Percentiles rank a stretch among this genome's conserved stretches.
Evolutionary conservation across 139 green algal species (phyloP).

Genomic region (Asterochloris erici): DNA sequence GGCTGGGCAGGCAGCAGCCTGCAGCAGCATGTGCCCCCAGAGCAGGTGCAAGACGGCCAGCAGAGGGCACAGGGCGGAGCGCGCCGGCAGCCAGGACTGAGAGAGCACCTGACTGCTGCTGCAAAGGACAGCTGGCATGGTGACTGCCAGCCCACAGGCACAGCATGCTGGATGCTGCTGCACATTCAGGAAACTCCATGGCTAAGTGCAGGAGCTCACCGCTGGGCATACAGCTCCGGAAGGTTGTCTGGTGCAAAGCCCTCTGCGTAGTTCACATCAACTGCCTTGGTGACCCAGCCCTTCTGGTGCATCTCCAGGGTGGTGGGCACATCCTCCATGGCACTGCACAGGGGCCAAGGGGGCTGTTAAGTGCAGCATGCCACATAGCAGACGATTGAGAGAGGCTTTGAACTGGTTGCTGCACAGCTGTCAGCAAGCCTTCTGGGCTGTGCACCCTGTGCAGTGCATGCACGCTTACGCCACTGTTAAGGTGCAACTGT

Average conservation of each 20-base stretch:
- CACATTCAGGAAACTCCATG: not conserved
- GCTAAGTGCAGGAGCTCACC: not conserved
- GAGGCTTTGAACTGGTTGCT: not conserved
- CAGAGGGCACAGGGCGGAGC: not conserved
- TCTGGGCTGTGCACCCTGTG: not conserved
- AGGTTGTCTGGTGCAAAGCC: not conserved
- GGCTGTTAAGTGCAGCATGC: not conserved
- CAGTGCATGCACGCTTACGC: not conserved
- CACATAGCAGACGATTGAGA: not conserved
- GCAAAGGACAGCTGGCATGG: not conserved
- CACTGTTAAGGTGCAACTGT: not conserved
- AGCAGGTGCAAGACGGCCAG: too few relatives aligned
- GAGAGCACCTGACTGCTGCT: too few relatives aligned
- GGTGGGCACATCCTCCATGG: not conserved
- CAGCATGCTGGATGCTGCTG: not conserved
- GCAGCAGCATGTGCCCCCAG: not conserved
- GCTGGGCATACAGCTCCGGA: conserved; percentile 2
- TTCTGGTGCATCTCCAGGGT: not conserved
- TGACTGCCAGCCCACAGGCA: not conserved
- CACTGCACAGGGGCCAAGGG: not conserved
- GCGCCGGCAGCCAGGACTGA: not conserved
- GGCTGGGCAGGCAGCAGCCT: not conserved
- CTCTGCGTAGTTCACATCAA: not conserved
- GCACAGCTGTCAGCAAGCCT: not conserved
- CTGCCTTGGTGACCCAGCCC: not conserved